phyloP scores from a whole-genome alignment of 306 rosid species.

The Cucumis sativus region Cucumber_9930_V3 NC_026656.2:4886001-4886500 shows the following conservation, averaged over 20 bases:
- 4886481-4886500: not conserved
- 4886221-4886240: not conserved
- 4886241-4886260: no score
- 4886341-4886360: no score
- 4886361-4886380: no score
- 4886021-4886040: conserved; percentile 1
- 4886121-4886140: no score
- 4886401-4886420: not conserved
- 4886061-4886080: not conserved
- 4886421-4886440: not conserved
- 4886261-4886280: no score
- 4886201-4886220: not conserved
- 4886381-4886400: not conserved
- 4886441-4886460: not conserved
- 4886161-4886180: no score
- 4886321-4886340: no score
- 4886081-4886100: not conserved
- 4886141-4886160: not conserved
- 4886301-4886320: no score
- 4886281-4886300: no score
- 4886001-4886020: not conserved
- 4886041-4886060: not conserved
- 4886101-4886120: not conserved
- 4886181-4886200: no score
- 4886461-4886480: not conserved